Evolutionary conservation across 2,329 filamentous ascomycete species (phyloP).

Genomic region (Neonectria magnoliae): DNA sequence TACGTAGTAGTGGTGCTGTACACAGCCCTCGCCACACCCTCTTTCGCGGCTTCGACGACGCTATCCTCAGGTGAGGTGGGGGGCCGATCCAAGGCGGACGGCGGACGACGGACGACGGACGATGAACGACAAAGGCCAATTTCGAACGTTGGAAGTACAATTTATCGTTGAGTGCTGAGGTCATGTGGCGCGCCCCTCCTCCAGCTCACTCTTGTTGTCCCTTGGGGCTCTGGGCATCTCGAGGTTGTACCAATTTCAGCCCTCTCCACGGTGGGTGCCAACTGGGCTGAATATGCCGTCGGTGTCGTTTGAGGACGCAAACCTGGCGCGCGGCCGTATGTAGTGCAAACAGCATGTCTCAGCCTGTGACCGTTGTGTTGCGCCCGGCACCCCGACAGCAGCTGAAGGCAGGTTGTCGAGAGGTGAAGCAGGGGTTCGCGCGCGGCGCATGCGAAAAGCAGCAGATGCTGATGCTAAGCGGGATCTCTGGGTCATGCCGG

Average conservation of each 20-base stretch:
- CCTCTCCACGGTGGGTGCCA: conserved; percentile 23
- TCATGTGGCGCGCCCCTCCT: conserved; percentile 26
- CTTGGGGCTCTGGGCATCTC: neutral
- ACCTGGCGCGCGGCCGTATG: conserved; percentile 27
- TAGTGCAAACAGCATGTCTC: conserved; percentile 39
- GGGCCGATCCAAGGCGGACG: conserved; percentile 20
- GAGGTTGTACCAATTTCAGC: conserved; percentile 17
- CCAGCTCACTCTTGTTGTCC: conserved; percentile 4
- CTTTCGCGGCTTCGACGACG: conserved; percentile 24
- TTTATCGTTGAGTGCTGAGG: neutral
- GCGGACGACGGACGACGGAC: neutral
- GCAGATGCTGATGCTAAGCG: neutral
- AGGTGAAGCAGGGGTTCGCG: conserved; percentile 21
- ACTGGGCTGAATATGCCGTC: conserved; percentile 44
- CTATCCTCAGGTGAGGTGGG: conserved; percentile 40
- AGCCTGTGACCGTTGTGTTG: conserved; percentile 40
- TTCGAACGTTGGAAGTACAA: conserved; percentile 5
- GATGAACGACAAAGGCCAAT: conserved; percentile 26
- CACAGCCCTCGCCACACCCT: conserved; percentile 20
- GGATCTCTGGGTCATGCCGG: conserved; percentile 18
- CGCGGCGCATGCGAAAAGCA: conserved; percentile 24
- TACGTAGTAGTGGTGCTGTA: neutral
- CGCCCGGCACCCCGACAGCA: conserved; percentile 30
- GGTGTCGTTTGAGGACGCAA: conserved; percentile 40
- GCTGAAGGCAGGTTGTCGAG: conserved; percentile 21